Conservation (phyloP, 2,329 filamentous ascomycete species). For the Fusarium pseudocircinatum region DNA sequence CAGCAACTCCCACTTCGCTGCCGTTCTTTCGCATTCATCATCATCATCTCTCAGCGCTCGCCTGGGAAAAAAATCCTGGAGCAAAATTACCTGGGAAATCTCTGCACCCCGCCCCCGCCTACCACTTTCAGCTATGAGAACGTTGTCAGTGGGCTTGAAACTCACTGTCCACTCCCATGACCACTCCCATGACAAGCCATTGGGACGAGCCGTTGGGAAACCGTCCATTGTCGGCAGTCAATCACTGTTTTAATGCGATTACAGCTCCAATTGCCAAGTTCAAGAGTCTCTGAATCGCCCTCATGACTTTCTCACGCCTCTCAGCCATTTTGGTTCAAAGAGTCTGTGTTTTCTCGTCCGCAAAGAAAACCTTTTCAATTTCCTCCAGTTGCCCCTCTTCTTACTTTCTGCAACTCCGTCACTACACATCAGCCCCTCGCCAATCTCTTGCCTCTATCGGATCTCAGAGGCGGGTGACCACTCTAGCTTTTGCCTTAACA, state of each 20-base stretch:
- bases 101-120: conserved; percentile 47
- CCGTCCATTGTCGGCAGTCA: background rate
- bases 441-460: conserved; percentile 43
- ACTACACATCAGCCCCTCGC: conserved; percentile 36
- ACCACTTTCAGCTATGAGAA: conserved; percentile 35
- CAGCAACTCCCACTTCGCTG: background rate
- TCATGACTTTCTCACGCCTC: conserved; percentile 3
- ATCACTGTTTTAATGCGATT: background rate
- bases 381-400: conserved; percentile 12
- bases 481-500: conserved; percentile 26
- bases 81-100: conserved; percentile 40
- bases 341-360: conserved; percentile 1
- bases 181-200: background rate
- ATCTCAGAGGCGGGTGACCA: conserved; percentile 32
- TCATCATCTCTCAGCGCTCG: conserved; percentile 5
- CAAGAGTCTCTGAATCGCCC: background rate
- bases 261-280: background rate
- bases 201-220: background rate
- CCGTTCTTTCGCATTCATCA: background rate
- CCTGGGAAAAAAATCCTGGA: conserved; percentile 28
- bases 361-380: conserved; percentile 6
- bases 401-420: conserved; percentile 21
- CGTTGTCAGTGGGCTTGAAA: conserved; percentile 29
- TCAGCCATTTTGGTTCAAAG: background rate
- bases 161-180: conserved; percentile 3